phyloP scores from a whole-genome alignment of 2,329 filamentous ascomycete genomes.

The Sphaceloma murrayae region DNA sequence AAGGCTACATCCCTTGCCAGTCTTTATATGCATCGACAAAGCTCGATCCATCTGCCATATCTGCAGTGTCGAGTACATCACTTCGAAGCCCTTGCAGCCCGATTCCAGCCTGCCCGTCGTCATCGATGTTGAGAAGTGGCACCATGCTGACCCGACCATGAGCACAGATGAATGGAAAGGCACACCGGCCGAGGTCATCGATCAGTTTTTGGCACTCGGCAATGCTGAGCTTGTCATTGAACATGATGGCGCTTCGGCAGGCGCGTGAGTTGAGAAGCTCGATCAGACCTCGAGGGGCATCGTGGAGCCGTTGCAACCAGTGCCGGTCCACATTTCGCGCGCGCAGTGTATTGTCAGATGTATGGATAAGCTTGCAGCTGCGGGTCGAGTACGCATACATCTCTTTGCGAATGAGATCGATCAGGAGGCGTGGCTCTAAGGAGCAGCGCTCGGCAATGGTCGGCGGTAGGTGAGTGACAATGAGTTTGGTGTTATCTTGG shows the following conservation, averaged over 20 bases:
- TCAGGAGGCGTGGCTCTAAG: conserved; percentile 59
- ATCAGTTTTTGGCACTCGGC: conserved; percentile 53
- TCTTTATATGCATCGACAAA: conserved; percentile 13
- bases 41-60: background rate
- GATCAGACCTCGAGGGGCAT: conserved; percentile 64
- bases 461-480: conserved; percentile 54
- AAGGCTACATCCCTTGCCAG: no score
- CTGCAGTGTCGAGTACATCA: background rate
- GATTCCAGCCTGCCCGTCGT: background rate
- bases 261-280: conserved; percentile 68
- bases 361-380: conserved; percentile 6
- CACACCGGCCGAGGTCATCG: conserved; percentile 48
- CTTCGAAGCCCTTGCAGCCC: background rate
- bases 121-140: conserved; percentile 31
- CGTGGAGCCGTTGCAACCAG: conserved; percentile 56
- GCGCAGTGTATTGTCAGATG: background rate
- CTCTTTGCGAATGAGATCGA: conserved; percentile 65
- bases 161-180: conserved; percentile 74
- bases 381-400: conserved; percentile 47
- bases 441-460: conserved; percentile 68
- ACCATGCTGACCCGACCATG: conserved; percentile 55
- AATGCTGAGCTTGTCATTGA: conserved; percentile 58
- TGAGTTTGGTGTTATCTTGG: conserved; percentile 19
- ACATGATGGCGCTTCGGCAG: conserved; percentile 76
- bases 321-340: conserved; percentile 17